Percentiles rank a stretch among this genome's conserved stretches.
Evolutionary conservation across 2,329 filamentous ascomycete genomes (phyloP).

Genomic region (Botryotinia narcissicola): DNA sequence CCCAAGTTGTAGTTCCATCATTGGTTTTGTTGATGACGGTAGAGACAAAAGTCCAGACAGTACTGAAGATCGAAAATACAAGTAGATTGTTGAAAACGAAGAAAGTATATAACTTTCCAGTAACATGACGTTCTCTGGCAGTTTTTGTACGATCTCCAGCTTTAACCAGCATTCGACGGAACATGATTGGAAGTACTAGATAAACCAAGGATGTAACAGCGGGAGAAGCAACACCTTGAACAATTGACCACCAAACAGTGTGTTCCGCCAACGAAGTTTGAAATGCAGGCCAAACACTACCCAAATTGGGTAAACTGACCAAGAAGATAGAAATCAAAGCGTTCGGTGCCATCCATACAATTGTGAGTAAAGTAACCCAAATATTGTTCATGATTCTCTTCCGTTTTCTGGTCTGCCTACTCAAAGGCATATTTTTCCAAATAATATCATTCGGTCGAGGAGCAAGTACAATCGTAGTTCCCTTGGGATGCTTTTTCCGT

Average conservation of each 20-base stretch:
- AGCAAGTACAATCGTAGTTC: conserved; percentile 73
- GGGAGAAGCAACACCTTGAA: conserved; percentile 89
- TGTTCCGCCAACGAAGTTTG: conserved; percentile 59
- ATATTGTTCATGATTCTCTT: conserved; percentile 76
- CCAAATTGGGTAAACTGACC: conserved; percentile 79
- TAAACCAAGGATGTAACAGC: conserved; percentile 86
- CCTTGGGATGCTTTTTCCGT: conserved; percentile 76
- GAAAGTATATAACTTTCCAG: conserved; percentile 88
- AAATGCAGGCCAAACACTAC: conserved; percentile 76
- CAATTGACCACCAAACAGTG: conserved; percentile 72
- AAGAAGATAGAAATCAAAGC: conserved; percentile 92
- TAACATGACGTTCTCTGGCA: conserved; percentile 84
- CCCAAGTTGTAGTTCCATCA: conserved; percentile 60
- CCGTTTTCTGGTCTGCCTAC: conserved; percentile 64
- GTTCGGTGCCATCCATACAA: conserved; percentile 89
- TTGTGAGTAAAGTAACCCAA: conserved; percentile 77
- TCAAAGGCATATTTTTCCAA: conserved; percentile 87
- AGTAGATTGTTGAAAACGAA: conserved; percentile 97
- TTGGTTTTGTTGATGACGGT: conserved; percentile 59
- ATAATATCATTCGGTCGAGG: conserved; percentile 90
- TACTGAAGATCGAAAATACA: conserved; percentile 88
- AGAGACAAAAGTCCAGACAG: conserved; percentile 71
- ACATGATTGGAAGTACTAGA: conserved; percentile 83
- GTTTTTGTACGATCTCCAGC: conserved; percentile 91
- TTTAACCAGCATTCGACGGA: conserved; percentile 78